These are phyloP conservation scores for Leucosporidium scottii DNA, from an alignment of 768 basidiomycete species.

Conservation along the genomic window DNA sequence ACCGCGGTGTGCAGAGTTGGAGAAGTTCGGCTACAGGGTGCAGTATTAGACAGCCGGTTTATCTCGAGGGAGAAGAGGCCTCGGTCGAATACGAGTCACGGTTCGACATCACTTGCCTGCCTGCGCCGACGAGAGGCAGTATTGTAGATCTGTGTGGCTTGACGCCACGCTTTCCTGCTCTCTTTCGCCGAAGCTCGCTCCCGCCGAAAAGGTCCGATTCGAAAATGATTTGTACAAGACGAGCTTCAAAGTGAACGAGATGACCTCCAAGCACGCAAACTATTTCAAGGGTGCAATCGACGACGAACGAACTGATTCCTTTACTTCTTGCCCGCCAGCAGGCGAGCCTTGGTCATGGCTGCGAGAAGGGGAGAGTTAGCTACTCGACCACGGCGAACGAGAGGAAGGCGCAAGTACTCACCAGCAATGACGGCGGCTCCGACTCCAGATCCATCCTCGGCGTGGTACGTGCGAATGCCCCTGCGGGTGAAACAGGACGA, in stretches of 20 bases:
- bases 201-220: no score
- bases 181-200: no score
- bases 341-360: constrained; percentile 6
- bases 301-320: no score
- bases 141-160: no score
- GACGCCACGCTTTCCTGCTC: no score
- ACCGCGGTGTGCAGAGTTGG: constrained; percentile 67
- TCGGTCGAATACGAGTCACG: no score
- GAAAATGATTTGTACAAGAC: no score
- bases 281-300: no score
- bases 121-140: not conserved
- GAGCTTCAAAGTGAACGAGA: no score
- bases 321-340: not conserved
- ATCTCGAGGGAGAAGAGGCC: no score
- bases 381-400: not conserved
- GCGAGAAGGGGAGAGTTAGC: not conserved
- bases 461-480: constrained; percentile 65
- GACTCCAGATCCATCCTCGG: constrained; percentile 87
- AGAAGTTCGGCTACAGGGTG: constrained; percentile 35
- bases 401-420: not conserved
- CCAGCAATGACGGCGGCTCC: constrained; percentile 91
- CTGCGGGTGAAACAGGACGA: constrained; percentile 34
- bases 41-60: not conserved
- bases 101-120: no score
- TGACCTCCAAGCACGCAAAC: no score